Conservation (phyloP, 2,329 filamentous ascomycete species). For the Fusarium pininemorale region DNA sequence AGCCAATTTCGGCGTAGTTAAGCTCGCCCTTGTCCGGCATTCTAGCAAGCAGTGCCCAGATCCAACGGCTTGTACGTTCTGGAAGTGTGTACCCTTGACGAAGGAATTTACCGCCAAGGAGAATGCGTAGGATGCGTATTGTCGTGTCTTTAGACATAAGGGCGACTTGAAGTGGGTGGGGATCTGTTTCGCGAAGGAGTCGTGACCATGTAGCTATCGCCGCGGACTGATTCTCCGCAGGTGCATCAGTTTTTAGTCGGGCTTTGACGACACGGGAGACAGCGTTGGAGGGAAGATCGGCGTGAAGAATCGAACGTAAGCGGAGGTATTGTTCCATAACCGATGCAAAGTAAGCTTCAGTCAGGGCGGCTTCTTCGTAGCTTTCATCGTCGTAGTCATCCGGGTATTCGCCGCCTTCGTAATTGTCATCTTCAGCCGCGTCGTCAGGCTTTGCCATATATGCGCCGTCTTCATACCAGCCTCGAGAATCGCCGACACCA, state of each 20-base stretch:
- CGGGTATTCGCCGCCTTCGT: conserved; percentile 42
- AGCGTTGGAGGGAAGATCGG: conserved; percentile 60
- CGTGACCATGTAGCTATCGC: conserved; percentile 62
- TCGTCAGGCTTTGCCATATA: conserved; percentile 71
- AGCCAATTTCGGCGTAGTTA: conserved; percentile 77
- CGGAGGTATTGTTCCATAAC: conserved; percentile 71
- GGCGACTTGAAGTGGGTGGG: conserved; percentile 67
- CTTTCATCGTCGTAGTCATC: conserved; percentile 39
- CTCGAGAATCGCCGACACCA: conserved; percentile 63
- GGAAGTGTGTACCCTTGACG: conserved; percentile 67
- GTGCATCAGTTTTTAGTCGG: conserved; percentile 64
- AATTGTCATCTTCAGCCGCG: conserved; percentile 41
- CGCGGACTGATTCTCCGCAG: conserved; percentile 61
- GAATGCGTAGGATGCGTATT: conserved; percentile 71
- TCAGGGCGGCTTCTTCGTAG: conserved; percentile 54
- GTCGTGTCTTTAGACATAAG: conserved; percentile 73
- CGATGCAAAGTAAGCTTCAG: conserved; percentile 72
- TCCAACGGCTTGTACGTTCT: conserved; percentile 79
- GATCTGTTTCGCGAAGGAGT: conserved; percentile 63
- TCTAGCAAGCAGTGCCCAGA: conserved; percentile 83
- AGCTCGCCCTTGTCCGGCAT: conserved; percentile 79
- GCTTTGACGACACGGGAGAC: conserved; percentile 62
- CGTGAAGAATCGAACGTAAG: conserved; percentile 71
- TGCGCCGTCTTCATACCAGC: conserved; percentile 80
- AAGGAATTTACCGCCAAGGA: conserved; percentile 72